Evolutionary conservation across 129 eudicot genomes (phyloP), one percentile per base, ranked within the genome.

Genomic region (Pseudognaphalium luteoalbum): DNA sequence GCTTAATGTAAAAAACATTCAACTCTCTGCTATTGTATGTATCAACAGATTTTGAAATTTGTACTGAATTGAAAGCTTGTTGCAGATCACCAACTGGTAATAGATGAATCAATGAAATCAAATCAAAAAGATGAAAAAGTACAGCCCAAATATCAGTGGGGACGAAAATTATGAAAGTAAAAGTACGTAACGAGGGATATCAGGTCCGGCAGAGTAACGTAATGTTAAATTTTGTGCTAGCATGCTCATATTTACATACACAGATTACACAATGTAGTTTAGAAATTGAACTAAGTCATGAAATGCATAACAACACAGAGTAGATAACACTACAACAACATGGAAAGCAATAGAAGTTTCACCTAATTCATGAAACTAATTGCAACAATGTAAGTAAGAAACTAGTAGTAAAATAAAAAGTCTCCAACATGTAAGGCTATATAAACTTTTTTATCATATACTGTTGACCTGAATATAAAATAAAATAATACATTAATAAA

Each of bases 101-200:
- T 22, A 34, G 2, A 19, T 19, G 4, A 57, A 57, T 17, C 1
- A 57, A 57, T 19, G 14, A 57, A 57, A 75, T 19, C 6, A 20
- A 20, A 69, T 42, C 28, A 25, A 75, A 25, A 25, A 25, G 28
- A 25, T 1, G 28, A 61, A 61, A 17, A 76, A 84, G 30, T 86
- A 91, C 97, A 74, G 87, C 71, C 97, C 97, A 91, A 51, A 91
- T 91, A 78, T 91, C 97, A 64, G 94, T 94, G 10, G 94, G 97
- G 22, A 91, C 97, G 71, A 91, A 91, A 77, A 88, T 81, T 82
- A 42, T 19, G 5, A 19, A 20, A 50, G 6, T 0, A 10, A 56
- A 41, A 41, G 2, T 25, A 25, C 28, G 28, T 25, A 25, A 25
- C 0, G 28, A 25, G 28, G 28, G 28, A 25, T 25, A 25, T 25